phyloP scores from a whole-genome alignment of 2,329 filamentous ascomycete genomes.

The Westerdykella ornata region DNA sequence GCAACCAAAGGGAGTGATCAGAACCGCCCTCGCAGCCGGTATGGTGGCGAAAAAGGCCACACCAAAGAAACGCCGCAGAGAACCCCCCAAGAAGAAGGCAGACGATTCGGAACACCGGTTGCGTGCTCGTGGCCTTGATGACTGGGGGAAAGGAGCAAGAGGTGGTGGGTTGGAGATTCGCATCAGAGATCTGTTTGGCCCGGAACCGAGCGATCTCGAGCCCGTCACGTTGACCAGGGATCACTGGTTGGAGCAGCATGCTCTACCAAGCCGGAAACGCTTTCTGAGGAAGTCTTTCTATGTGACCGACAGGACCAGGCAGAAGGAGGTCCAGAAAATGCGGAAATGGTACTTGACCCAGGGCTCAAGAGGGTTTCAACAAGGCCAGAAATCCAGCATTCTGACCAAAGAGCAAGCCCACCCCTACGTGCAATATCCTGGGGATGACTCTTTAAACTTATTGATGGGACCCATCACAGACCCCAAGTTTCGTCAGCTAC shows the following conservation, averaged over 20 bases:
- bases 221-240: constrained; percentile 45
- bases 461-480: constrained; percentile 46
- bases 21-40: background rate
- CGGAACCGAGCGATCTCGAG: constrained; percentile 44
- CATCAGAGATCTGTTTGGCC: constrained; percentile 47
- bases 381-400: constrained; percentile 35
- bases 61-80: background rate
- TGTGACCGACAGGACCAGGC: constrained; percentile 36
- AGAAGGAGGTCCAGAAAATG: constrained; percentile 41
- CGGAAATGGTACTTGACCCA: constrained; percentile 51
- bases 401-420: constrained; percentile 36
- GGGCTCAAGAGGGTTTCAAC: constrained; percentile 38
- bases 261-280: constrained; percentile 42
- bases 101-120: constrained; percentile 4
- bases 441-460: constrained; percentile 34
- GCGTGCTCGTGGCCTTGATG: constrained; percentile 24
- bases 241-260: constrained; percentile 47
- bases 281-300: constrained; percentile 43
- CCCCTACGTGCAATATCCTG: constrained; percentile 40
- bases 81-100: background rate
- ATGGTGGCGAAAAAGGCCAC: background rate
- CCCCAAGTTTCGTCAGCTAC: constrained; percentile 41
- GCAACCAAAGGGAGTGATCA: background rate
- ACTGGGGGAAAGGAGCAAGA: constrained; percentile 35
- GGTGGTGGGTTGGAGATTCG: constrained; percentile 33